phyloP scores from a whole-genome alignment of 2,329 filamentous ascomycete species.

The Fusarium mangiferae region DNA sequence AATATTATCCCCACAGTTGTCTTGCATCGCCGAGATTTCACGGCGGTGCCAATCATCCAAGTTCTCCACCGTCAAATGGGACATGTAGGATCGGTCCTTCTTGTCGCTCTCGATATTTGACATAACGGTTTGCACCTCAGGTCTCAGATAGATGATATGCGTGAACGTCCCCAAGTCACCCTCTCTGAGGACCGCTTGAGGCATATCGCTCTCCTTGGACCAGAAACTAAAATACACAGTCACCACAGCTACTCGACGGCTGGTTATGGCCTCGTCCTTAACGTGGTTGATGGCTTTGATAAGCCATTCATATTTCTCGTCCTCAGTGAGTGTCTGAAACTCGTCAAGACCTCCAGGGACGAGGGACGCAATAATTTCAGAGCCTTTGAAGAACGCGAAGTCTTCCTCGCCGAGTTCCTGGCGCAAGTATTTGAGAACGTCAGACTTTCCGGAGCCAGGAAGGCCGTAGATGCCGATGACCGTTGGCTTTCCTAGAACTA shows the following conservation, averaged over 20 bases:
- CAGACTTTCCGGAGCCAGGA: constrained; percentile 64
- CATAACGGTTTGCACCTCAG: background rate
- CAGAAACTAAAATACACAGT: constrained; percentile 68
- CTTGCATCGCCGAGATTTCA: background rate
- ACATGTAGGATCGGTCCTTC: background rate
- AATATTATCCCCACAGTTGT: background rate
- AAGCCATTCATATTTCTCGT: constrained; percentile 53
- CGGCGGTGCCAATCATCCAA: background rate
- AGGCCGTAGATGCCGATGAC: constrained; percentile 67
- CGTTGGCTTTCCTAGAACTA: constrained; percentile 27
- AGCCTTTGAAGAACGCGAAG: constrained; percentile 65
- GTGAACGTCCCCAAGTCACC: constrained; percentile 58
- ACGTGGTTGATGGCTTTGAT: constrained; percentile 59
- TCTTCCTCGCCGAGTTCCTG: constrained; percentile 44
- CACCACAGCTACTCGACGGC: constrained; percentile 57
- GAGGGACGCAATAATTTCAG: constrained; percentile 55
- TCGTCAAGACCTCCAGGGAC: constrained; percentile 56
- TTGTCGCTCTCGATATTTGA: constrained; percentile 42
- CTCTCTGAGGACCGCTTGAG: fast-evolving
- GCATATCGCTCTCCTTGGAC: constrained; percentile 41
- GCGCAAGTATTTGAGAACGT: constrained; percentile 54
- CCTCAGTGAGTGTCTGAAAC: constrained; percentile 55
- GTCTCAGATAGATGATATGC: constrained; percentile 63
- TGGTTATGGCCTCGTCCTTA: constrained; percentile 47
- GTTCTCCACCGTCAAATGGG: fast-evolving